Evolutionary conservation across 2,329 filamentous ascomycete species (phyloP).

Genomic region (Fusarium brevicatenulatum): DNA sequence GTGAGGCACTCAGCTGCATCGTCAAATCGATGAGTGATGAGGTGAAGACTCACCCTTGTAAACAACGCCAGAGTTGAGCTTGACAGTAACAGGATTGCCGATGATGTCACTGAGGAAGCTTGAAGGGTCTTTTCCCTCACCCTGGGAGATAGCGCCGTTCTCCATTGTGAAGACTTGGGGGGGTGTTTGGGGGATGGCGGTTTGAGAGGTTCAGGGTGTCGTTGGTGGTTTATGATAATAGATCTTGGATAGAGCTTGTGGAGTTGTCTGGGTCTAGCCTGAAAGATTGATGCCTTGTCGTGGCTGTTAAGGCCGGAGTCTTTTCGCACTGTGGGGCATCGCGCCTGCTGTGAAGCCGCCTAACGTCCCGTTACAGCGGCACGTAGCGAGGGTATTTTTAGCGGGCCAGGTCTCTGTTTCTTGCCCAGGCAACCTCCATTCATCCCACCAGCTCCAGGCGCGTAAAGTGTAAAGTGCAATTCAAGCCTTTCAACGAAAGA

Average conservation of each 20-base stretch:
- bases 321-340: conserved; percentile 39
- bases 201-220: conserved; percentile 13
- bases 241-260: conserved; percentile 24
- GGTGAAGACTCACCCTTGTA: conserved; percentile 79
- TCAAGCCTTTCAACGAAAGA: conserved; percentile 1
- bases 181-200: conserved; percentile 6
- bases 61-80: conserved; percentile 97
- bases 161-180: conserved; percentile 67
- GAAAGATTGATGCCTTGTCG: conserved; percentile 37
- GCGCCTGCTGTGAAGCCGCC: conserved; percentile 14
- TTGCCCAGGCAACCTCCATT: conserved; percentile 21
- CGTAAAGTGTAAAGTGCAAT: conserved; percentile 31
- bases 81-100: conserved; percentile 92
- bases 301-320: conserved; percentile 37
- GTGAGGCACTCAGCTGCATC: not conserved
- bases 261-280: conserved; percentile 16
- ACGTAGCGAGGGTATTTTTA: conserved; percentile 35
- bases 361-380: conserved; percentile 37
- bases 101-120: conserved; percentile 95
- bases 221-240: conserved; percentile 28
- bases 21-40: conserved; percentile 1
- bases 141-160: conserved; percentile 71
- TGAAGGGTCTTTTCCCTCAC: conserved; percentile 89
- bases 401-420: conserved; percentile 5
- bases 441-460: conserved; percentile 15